Base-by-base conservation (phyloP, 345 rosid genomes). In the Carallia brachiata region DNA sequence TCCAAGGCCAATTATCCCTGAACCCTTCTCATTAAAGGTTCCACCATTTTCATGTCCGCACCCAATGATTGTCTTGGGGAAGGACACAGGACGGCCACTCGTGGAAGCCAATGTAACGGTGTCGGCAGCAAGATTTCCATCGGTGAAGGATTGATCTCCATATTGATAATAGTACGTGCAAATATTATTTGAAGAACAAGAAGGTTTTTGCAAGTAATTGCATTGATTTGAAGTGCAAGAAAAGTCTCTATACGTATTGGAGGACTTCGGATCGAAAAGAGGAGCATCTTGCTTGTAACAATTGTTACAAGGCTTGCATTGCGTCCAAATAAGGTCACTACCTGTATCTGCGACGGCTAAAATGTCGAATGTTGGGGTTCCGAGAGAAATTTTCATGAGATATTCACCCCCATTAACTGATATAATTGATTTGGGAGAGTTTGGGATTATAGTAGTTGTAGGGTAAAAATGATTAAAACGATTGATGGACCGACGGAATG, bases 1-100 rank as follows among this genome's bases (percentile, higher is more conserved):
- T 6, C 92, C 96, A 2, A 88, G 87, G 34, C 93, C 92, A 1
- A 86, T 54, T 39, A 91, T 73, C 0, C 97, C 93, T 0, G 89
- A 79, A 5, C 82, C 81, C 18, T 78, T 65, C 16, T 53, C 66
- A 13, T 57, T 53, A 58, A 89, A 84, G 7, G 84, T 71, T 18
- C 87, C 88, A 0, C 52, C 84, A 39, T 81, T 85, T 63, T 78
- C 39, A 56, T 74, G 79, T 3, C 93, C 90, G 54, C 91, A 91
- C 2, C 91, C 96, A 6, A 88, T 69, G 4, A 81, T 53, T 0
- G 79, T 74, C 0, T 70, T 77, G 0, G 80, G 83, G 4, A 88
- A 18, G 31, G 72, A 17, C 2, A 79, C 79, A 0, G 82, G 81
- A 2, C 78, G 64, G 18, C 91, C 84, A 2, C 66, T 27, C 9